These are phyloP conservation scores for Maudiozyma turicensis DNA, from an alignment of 805 yeast genomes.

Conservation along the genomic window DNA sequence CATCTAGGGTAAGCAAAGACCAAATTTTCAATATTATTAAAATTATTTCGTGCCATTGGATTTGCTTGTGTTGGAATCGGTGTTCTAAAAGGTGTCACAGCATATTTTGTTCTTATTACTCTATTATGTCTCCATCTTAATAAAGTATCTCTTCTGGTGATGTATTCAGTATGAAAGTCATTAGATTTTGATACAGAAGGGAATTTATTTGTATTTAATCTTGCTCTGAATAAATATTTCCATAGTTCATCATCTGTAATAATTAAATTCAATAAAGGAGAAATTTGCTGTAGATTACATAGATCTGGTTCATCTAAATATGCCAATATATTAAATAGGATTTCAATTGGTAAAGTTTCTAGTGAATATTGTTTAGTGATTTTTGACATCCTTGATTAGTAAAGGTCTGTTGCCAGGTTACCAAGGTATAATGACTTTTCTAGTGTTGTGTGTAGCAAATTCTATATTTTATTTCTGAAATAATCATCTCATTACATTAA, in stretches of 20 bases:
- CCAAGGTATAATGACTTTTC: too few species aligned
- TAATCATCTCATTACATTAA: too few species aligned
- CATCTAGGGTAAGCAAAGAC: constrained; percentile 29
- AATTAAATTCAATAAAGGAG: constrained; percentile 21
- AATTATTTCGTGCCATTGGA: not conserved
- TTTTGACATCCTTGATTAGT: not conserved
- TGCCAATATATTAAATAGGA: constrained; percentile 29
- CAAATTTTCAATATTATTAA: constrained; percentile 18
- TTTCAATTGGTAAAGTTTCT: constrained; percentile 30
- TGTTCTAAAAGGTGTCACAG: constrained; percentile 16
- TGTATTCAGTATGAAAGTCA: constrained; percentile 29
- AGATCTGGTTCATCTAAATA: constrained; percentile 32
- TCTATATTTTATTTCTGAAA: too few species aligned
- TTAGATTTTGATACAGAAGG: constrained; percentile 31
- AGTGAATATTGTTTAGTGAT: not conserved
- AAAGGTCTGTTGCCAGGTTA: not conserved
- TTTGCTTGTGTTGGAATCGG: constrained; percentile 3
- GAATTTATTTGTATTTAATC: constrained; percentile 24
- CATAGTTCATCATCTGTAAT: constrained; percentile 35
- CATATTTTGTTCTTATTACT: constrained; percentile 27
- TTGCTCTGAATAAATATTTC: constrained; percentile 31
- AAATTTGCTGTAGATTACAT: constrained; percentile 25
- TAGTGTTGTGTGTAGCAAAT: too few species aligned
- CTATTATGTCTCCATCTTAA: constrained; percentile 29
- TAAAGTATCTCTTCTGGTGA: constrained; percentile 22